These are phyloP conservation scores for Neolentinus lepideus DNA, from an alignment of 1,284 basidiomycete genomes.

Conservation along the genomic window DNA sequence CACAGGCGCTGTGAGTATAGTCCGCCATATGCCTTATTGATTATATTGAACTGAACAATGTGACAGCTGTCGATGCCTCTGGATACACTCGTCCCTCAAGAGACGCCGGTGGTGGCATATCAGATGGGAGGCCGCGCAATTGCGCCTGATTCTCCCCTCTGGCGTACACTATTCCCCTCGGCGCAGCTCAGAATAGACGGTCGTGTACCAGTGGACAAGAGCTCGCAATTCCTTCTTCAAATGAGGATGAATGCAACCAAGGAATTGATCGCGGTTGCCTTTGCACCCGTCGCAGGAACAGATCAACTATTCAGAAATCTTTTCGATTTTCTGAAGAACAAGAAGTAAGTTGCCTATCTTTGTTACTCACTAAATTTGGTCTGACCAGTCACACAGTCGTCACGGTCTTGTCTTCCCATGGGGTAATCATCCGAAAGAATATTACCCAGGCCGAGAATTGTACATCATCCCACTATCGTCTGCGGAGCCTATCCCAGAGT, in stretches of 20 bases:
- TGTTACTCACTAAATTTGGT: constrained; percentile 7
- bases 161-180: constrained; percentile 68
- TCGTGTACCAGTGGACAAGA: constrained; percentile 70
- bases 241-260: constrained; percentile 70
- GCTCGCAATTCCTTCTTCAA: constrained; percentile 69
- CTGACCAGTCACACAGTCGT: too few relatives aligned
- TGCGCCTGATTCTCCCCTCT: constrained; percentile 47
- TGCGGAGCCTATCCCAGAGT: constrained; percentile 71
- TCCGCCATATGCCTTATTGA: background rate
- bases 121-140: constrained; percentile 63
- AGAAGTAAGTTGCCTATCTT: constrained; percentile 53
- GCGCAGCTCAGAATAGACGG: constrained; percentile 68
- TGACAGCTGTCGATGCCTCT: constrained; percentile 68
- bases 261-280: constrained; percentile 73
- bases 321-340: constrained; percentile 62
- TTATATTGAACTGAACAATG: constrained; percentile 1
- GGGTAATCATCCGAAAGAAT: constrained; percentile 64
- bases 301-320: constrained; percentile 52
- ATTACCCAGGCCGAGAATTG: constrained; percentile 76
- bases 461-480: constrained; percentile 81
- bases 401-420: constrained; percentile 85
- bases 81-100: constrained; percentile 59
- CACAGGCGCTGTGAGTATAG: constrained; percentile 62
- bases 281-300: constrained; percentile 43
- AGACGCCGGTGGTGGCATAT: constrained; percentile 60